A percentile compares a stretch with the other conserved stretches of the same genome.
phyloP scores from a whole-genome alignment of 2,329 filamentous ascomycete genomes.

The Talaromyces albobiverticillius region DNA sequence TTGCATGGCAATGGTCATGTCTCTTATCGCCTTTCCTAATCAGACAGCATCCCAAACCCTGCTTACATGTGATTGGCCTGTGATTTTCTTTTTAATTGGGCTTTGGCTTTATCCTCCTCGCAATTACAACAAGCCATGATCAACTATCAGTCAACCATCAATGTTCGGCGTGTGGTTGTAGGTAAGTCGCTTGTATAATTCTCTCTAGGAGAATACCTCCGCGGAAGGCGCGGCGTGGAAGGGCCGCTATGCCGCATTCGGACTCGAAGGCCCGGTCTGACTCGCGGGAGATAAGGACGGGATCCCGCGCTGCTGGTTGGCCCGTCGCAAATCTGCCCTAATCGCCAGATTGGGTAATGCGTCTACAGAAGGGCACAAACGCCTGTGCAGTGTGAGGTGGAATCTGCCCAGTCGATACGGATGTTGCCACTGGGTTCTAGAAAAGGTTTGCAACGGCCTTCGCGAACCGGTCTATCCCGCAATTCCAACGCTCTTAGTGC shows the following conservation, averaged over 20 bases:
- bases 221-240: neutral
- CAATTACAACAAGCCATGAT: too few species aligned
- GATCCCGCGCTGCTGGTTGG: neutral
- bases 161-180: too few species aligned
- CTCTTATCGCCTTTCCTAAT: too few species aligned
- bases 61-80: too few species aligned
- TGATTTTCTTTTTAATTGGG: too few species aligned
- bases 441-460: too few species aligned
- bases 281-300: neutral
- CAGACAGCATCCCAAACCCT: too few species aligned
- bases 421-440: too few species aligned
- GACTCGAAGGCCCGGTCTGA: neutral
- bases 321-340: neutral
- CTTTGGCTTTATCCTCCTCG: too few species aligned
- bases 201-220: conserved; percentile 6
- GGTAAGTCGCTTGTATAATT: neutral
- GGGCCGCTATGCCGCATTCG: neutral
- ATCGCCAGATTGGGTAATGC: neutral
- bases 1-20: neutral
- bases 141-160: too few species aligned
- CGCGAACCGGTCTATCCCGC: neutral
- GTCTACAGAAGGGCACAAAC: neutral
- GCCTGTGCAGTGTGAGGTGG: too few species aligned
- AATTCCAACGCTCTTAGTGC: neutral
- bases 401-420: neutral